A percentile compares a stretch with the other conserved stretches of the same genome.
Conservation (phyloP, 768 basidiomycete genomes). For the Macrolepiota albuminosa region DNA sequence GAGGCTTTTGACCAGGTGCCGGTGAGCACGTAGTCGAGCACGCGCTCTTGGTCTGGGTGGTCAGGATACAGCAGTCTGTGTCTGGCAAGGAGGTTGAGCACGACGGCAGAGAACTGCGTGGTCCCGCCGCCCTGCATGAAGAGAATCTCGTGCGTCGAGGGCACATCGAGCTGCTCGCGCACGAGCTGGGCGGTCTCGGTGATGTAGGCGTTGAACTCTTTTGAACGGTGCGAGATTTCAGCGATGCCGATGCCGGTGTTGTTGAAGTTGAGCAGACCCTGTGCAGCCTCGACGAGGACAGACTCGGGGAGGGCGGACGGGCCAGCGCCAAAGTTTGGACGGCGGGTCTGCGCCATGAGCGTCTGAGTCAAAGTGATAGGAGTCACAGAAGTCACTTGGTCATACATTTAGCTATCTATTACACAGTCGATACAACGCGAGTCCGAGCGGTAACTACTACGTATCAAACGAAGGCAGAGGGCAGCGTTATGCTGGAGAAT, state of each 20-base stretch:
- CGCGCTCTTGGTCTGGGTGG: conserved; percentile 45
- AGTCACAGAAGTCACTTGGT: neutral
- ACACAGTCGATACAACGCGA: neutral
- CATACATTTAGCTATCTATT: neutral
- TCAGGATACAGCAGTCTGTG: conserved; percentile 74
- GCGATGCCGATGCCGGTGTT: conserved; percentile 92
- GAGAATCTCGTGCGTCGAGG: conserved; percentile 78
- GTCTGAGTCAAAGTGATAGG: neutral
- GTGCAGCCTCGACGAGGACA: conserved; percentile 78
- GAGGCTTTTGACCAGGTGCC: conserved; percentile 93
- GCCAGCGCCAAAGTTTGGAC: conserved; percentile 91
- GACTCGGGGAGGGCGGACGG: conserved; percentile 88
- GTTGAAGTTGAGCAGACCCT: conserved; percentile 86
- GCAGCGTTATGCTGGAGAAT: conserved; percentile 6
- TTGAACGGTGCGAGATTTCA: conserved; percentile 93
- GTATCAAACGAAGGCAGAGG: conserved; percentile 4
- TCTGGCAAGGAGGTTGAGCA: conserved; percentile 86
- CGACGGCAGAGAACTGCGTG: conserved; percentile 86
- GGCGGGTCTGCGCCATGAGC: conserved; percentile 41
- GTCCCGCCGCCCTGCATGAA: conserved; percentile 96
- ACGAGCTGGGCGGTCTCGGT: conserved; percentile 58
- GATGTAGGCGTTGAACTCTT: conserved; percentile 77
- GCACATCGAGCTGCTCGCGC: conserved; percentile 75
- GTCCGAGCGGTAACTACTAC: neutral
- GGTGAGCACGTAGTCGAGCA: conserved; percentile 86